Evolutionary conservation across 306 rosid genomes (phyloP).

Genomic region (Lathyrus tuberosus): DNA sequence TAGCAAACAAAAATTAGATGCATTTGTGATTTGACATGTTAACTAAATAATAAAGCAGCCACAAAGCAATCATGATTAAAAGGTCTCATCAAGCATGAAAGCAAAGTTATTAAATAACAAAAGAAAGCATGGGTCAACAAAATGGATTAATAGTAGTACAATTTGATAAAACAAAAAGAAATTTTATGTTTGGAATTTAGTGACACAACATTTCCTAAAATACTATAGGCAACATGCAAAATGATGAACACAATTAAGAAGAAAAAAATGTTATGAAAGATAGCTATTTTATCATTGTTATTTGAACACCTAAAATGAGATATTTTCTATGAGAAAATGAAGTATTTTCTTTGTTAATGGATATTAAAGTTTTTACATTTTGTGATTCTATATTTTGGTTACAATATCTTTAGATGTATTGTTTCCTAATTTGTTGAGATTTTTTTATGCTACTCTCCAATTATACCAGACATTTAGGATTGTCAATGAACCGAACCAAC

Average conservation of each 20-base stretch:
- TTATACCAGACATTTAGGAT: too few relatives aligned
- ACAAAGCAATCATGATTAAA: slow-evolving; percentile 43
- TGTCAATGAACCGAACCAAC: too few relatives aligned
- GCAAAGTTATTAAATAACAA: too few relatives aligned
- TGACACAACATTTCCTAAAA: neutral
- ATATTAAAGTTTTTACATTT: too few relatives aligned
- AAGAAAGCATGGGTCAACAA: neutral
- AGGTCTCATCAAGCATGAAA: slow-evolving; percentile 68
- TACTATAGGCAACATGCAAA: neutral
- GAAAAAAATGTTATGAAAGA: neutral
- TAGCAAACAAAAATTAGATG: slow-evolving; percentile 30
- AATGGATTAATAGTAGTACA: neutral
- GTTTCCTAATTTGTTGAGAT: too few relatives aligned
- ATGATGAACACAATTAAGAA: neutral
- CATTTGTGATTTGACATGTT: slow-evolving; percentile 30
- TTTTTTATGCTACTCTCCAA: too few relatives aligned
- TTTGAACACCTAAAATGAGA: neutral
- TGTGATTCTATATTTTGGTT: too few relatives aligned
- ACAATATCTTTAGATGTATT: too few relatives aligned
- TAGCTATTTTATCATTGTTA: neutral
- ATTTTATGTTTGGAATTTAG: neutral
- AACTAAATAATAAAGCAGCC: neutral
- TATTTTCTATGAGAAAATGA: neutral
- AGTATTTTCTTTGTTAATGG: neutral
- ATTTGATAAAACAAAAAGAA: neutral